Conservation (phyloP, 2,329 filamentous ascomycete genomes). For the Alternaria viburni region DNA sequence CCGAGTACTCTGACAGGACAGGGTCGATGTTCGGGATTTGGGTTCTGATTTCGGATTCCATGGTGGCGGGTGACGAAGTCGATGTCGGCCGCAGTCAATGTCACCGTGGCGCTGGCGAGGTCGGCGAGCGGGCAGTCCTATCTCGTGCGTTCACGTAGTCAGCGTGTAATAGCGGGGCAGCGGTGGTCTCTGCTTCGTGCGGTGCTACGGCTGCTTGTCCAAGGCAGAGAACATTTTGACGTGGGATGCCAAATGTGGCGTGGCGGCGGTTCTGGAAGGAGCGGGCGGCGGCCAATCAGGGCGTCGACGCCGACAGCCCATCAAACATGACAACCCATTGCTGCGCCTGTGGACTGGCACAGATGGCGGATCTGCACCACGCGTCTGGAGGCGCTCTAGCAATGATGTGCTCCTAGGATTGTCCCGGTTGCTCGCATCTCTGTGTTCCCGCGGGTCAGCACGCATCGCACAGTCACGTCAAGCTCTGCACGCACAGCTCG, state of each 20-base stretch:
- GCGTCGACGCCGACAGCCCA: slow-evolving; percentile 1
- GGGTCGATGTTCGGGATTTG: slow-evolving; percentile 88
- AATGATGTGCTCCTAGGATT: slow-evolving; percentile 37
- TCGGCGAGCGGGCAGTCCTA: slow-evolving; percentile 17
- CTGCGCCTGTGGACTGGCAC: slow-evolving; percentile 10
- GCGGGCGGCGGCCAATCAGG: slow-evolving; percentile 28
- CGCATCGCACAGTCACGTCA: slow-evolving; percentile 27
- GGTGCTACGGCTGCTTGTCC: slow-evolving; percentile 29
- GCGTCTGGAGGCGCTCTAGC: slow-evolving; percentile 25
- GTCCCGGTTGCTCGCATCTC: slow-evolving; percentile 33
- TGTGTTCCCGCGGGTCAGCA: slow-evolving; percentile 22
- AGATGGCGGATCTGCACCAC: slow-evolving; percentile 26
- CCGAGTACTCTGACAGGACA: slow-evolving; percentile 88
- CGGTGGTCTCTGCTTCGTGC: slow-evolving; percentile 26
- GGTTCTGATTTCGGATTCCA: slow-evolving; percentile 88
- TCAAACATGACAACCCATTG: slow-evolving; percentile 14
- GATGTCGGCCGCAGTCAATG: slow-evolving; percentile 18
- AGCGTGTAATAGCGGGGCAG: slow-evolving; percentile 23
- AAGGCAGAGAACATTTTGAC: slow-evolving; percentile 25
- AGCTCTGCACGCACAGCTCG: slow-evolving; percentile 15
- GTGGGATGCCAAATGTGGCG: slow-evolving; percentile 26
- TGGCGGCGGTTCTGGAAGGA: slow-evolving; percentile 24
- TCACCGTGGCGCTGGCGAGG: slow-evolving; percentile 28
- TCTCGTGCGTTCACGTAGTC: slow-evolving; percentile 1
- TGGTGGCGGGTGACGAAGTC: slow-evolving; percentile 50